Evolutionary conservation across 768 basidiomycete species (phyloP).

Genomic region (Phaffia australis): DNA sequence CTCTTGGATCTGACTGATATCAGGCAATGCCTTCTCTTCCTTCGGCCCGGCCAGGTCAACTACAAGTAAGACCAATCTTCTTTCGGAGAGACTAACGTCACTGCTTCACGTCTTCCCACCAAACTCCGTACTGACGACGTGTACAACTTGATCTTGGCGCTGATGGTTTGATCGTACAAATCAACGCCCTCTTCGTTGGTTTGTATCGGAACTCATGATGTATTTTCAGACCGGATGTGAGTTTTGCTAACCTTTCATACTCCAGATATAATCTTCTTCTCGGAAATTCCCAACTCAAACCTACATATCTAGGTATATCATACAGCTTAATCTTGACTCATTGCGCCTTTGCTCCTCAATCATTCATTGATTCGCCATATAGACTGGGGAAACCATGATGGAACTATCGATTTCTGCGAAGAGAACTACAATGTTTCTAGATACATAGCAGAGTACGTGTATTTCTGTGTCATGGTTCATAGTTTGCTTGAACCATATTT

Average conservation of each 20-base stretch:
- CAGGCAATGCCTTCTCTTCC: neutral
- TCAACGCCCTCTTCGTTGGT: too few species aligned
- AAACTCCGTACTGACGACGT: neutral
- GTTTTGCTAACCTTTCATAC: neutral
- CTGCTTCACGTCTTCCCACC: neutral
- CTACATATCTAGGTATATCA: neutral
- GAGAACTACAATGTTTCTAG: neutral
- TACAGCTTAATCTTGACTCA: neutral
- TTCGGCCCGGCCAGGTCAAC: slow-evolving; percentile 13
- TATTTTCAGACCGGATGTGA: neutral
- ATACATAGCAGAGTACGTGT: slow-evolving; percentile 18
- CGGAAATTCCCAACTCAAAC: neutral
- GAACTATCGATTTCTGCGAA: too few species aligned
- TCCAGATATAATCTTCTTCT: neutral
- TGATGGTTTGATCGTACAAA: too few species aligned
- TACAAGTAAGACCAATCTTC: neutral
- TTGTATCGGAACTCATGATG: too few species aligned
- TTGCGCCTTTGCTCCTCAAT: neutral
- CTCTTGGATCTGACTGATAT: too few species aligned
- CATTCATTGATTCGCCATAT: neutral
- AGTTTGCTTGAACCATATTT: neutral
- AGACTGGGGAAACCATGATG: neutral
- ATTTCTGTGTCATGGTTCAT: neutral
- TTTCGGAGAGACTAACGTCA: too few species aligned
- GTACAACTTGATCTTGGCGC: neutral